Base-by-base conservation (phyloP, 331 rosid genomes). In the Quercus lobata region DNA sequence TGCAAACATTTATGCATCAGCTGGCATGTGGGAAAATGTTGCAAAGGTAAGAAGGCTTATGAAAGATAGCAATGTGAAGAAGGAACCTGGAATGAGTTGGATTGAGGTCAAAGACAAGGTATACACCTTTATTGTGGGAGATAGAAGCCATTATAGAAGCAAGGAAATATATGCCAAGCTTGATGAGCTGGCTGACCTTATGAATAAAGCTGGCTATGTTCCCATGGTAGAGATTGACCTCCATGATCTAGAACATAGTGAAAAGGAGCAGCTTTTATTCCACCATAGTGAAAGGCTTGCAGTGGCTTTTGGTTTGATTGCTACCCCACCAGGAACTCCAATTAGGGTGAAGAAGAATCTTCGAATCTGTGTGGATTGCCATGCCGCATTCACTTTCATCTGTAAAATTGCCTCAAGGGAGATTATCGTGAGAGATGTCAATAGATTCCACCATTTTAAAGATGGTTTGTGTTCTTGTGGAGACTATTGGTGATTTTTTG, bases 31-130 rank as follows among this genome's bases (percentile, higher is more conserved):
- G 97, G 95, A 85, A 73, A 83, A 88, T 49, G 97, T 89, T 72
- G 97, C 97, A 0, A 85, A 84, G 61, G 90, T 86, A 79, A 88
- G 98, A 87, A 88, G 81, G 86, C 79, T 83, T 44, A 91, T 94
- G 98, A 90, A 83, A 83, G 86, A 86, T 37, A 87, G 79, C 85
- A 85, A 79, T 46, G 92, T 94, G 72, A 94, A 94, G 93, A 94
- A 92, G 79, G 98, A 94, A 82, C 98, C 97, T 25, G 97, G 93
- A 55, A 87, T 94, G 86, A 94, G 98, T 85, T 94, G 98, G 98
- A 83, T 89, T 75, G 98, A 92, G 88, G 80, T 89, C 74, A 88
- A 88, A 86, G 94, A 88, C 83, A 84, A 83, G 82, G 90, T 94
- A 54, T 80, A 86, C 73, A 89, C 94, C 61, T 94, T 92, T 78